Evolutionary conservation across 129 eudicot genomes (phyloP), one percentile per base, ranked within the genome.

Genomic region (Helianthus tuberosus): DNA sequence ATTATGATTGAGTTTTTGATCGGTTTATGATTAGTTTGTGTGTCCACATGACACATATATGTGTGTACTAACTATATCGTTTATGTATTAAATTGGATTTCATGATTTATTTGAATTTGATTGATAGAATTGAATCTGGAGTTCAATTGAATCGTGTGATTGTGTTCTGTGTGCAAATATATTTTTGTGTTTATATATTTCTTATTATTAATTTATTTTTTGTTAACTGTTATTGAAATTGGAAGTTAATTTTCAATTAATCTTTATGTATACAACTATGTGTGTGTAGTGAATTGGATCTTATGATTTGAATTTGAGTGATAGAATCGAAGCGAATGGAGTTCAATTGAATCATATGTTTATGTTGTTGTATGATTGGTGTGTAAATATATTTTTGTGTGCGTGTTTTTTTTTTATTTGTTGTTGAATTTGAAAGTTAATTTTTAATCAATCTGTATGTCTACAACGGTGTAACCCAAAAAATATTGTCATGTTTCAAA

Each of bases 241-340:
- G 46, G 47, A 3, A 3, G 4, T 32, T 43, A 29, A 3, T 29
- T 43, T 29, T 27, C 13, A 27, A 54, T 70, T 7, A 15, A 38
- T 52, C 15, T 48, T 11, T 20, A 2, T n/a, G 5, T 11, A 8
- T 61, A 9, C 49, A 2, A 13, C 14, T 13, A 15, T 52, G 64
- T 57, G 25, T 62, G 6, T 76, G 36, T 79, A 9, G 39, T 10
- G 59, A 53, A 10, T 32, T 55, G 0, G 13, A 46, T 78, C 35
- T 60, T 68, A 44, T 46, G 13, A 35, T 77, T 59, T 16, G 47
- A 53, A 20, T 12, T 35, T 25, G 20, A 15, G 66, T 73, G 41
- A n/a, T 48, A n/a, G 64, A 69, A 48, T 77, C 0, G 25, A 50
- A 75, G 68, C 29, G 16, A 64, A 2, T 75, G 41, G 72, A 61